Conservation (phyloP, 306 rosid genomes). For the Pterocarpus macrocarpus region DNA sequence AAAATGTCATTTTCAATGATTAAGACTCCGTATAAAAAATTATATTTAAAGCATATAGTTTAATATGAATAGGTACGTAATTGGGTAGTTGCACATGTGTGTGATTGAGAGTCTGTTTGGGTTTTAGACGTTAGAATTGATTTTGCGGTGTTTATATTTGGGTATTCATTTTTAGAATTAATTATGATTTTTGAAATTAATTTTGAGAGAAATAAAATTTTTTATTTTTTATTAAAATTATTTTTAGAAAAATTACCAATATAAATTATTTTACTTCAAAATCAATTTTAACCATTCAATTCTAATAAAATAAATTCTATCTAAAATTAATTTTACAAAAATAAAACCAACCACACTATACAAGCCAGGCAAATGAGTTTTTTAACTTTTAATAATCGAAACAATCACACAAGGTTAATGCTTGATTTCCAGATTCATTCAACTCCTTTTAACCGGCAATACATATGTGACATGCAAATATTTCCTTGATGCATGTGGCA, state of each 20-base stretch:
- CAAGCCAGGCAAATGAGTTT: neutral
- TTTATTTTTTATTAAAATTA: too few species aligned
- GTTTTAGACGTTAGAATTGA: too few species aligned
- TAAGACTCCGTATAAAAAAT: slow-evolving; percentile 33
- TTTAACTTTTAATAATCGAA: slow-evolving; percentile 3
- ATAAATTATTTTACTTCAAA: too few species aligned
- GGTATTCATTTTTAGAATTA: too few species aligned
- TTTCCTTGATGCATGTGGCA: neutral
- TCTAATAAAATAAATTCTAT: too few species aligned
- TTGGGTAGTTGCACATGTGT: slow-evolving; percentile 29
- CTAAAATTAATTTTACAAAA: too few species aligned
- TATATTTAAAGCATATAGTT: neutral
- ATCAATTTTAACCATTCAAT: too few species aligned
- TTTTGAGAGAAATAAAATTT: too few species aligned
- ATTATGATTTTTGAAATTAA: too few species aligned
- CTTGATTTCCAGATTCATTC: neutral
- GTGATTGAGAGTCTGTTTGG: too few species aligned
- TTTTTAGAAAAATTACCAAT: too few species aligned
- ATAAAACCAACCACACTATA: neutral
- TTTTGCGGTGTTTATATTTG: too few species aligned
- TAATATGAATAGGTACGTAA: slow-evolving; percentile 18
- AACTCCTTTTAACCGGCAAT: neutral
- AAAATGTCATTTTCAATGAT: slow-evolving; percentile 55
- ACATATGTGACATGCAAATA: neutral
- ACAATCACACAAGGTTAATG: neutral